phyloP scores from a whole-genome alignment of 2,329 filamentous ascomycete species.

The Neophaeococcomyces aloes region DNA sequence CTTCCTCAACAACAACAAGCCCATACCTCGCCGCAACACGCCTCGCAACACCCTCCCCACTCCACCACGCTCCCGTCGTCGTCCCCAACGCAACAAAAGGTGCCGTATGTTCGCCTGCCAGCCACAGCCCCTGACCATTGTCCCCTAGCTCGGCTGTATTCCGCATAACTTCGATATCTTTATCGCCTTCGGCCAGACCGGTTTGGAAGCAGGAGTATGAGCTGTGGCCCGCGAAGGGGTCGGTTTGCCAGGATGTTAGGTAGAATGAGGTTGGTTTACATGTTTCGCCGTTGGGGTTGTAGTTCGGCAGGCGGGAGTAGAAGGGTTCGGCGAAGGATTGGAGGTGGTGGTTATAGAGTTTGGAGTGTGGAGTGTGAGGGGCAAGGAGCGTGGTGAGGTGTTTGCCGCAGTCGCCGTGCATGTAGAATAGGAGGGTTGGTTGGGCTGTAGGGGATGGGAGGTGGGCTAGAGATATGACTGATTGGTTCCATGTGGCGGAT shows the following conservation, averaged over 20 bases:
- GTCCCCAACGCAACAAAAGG: conserved; percentile 84
- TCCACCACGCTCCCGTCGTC: conserved; percentile 84
- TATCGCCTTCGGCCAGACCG: conserved; percentile 58
- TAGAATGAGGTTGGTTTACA: conserved; percentile 56
- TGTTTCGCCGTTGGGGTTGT: conserved; percentile 39
- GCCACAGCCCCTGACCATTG: conserved; percentile 60
- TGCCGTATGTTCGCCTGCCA: conserved; percentile 83
- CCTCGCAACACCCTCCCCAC: conserved; percentile 65
- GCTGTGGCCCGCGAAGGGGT: conserved; percentile 69
- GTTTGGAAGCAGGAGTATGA: conserved; percentile 80
- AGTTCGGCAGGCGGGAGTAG: conserved; percentile 63
- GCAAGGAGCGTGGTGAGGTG: conserved; percentile 27
- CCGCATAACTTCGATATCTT: conserved; percentile 55
- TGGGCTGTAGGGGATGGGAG: conserved; percentile 52
- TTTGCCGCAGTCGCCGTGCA: conserved; percentile 34
- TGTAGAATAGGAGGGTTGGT: conserved; percentile 72
- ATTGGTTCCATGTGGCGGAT: conserved; percentile 55
- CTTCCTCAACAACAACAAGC: conserved; percentile 3
- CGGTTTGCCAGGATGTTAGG: conserved; percentile 66
- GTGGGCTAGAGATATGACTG: conserved; percentile 65
- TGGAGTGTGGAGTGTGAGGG: conserved; percentile 28
- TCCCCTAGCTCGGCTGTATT: conserved; percentile 31
- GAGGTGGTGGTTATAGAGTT: conserved; percentile 46
- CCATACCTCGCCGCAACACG: conserved; percentile 30
- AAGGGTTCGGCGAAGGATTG: conserved; percentile 65